Conservation (phyloP, 352 stramenopile genomes). For the Pythium aristosporum region DNA sequence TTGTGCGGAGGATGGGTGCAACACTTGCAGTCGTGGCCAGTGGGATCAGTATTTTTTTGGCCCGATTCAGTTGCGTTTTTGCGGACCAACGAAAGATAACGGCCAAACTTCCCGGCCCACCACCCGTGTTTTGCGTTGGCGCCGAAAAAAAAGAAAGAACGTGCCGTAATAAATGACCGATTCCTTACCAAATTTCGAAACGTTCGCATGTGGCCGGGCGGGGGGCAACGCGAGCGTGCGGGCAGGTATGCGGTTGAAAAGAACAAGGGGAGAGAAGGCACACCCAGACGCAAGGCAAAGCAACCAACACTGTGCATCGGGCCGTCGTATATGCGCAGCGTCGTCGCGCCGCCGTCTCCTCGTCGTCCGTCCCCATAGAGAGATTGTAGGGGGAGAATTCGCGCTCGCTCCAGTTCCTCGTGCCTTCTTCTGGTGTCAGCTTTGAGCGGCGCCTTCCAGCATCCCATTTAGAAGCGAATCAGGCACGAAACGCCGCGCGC, state of each 20-base stretch:
- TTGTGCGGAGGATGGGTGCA: conserved; percentile 10
- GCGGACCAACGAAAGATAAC: conserved; percentile 1
- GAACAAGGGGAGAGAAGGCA: not conserved
- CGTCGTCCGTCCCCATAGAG: not conserved
- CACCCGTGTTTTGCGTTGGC: not conserved
- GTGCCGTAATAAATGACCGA: conserved; percentile 22
- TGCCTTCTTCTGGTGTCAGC: not conserved
- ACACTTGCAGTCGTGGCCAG: conserved; percentile 13
- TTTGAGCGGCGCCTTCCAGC: not conserved
- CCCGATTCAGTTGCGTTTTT: conserved; percentile 16
- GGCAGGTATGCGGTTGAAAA: conserved; percentile 17
- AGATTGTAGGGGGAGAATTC: not conserved
- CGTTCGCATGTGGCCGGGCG: conserved; percentile 21
- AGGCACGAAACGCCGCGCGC: conserved; percentile 7
- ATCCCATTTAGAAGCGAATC: not conserved
- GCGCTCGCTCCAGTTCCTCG: not conserved
- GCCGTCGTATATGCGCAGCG: not conserved
- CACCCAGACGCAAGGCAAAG: not conserved
- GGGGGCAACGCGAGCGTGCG: not conserved
- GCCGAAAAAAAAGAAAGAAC: conserved; percentile 31
- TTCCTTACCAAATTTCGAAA: conserved; percentile 32
- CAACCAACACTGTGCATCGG: not conserved
- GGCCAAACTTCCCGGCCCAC: not conserved
- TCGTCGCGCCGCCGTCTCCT: not conserved
- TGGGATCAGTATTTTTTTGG: conserved; percentile 16